Percentiles rank a stretch among this genome's conserved stretches.
Evolutionary conservation across 1,139 yeast genomes (phyloP).

Genomic region (Suhomyces yuchorum): DNA sequence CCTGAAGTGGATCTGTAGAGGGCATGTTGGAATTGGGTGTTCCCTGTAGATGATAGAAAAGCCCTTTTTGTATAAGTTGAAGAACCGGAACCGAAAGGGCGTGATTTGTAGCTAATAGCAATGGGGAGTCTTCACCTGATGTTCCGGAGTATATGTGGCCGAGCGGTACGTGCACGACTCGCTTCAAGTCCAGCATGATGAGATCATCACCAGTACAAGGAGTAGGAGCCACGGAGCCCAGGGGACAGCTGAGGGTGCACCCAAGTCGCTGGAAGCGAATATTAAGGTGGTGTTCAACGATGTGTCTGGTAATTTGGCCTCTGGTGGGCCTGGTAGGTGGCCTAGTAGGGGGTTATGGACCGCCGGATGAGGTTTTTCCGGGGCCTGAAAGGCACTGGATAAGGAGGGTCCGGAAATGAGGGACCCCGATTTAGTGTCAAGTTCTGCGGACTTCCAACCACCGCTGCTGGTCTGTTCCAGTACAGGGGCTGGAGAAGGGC

Average conservation of each 20-base stretch:
- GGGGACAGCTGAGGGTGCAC: neutral
- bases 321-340: neutral
- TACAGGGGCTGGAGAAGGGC: neutral
- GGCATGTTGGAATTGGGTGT: conserved; percentile 7
- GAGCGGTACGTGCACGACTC: conserved; percentile 9
- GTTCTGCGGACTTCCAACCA: neutral
- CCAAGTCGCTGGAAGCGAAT: neutral
- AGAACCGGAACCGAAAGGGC: neutral
- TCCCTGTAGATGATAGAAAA: neutral
- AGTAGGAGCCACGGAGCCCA: neutral
- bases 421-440: neutral
- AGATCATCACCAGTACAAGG: conserved; percentile 1
- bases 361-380: neutral
- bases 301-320: neutral
- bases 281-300: neutral
- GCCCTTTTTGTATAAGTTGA: neutral
- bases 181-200: neutral
- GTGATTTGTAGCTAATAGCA: conserved; percentile 1
- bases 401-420: neutral
- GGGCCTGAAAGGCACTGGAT: neutral
- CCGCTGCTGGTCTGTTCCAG: neutral
- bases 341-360: too few species aligned
- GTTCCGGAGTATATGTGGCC: conserved; percentile 13
- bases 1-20: conserved; percentile 15
- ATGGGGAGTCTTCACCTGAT: conserved; percentile 9